A percentile compares a stretch with the other conserved stretches of the same genome.
Evolutionary conservation across 2,329 filamentous ascomycete genomes (phyloP).

Genomic region (Didymella pinodella): DNA sequence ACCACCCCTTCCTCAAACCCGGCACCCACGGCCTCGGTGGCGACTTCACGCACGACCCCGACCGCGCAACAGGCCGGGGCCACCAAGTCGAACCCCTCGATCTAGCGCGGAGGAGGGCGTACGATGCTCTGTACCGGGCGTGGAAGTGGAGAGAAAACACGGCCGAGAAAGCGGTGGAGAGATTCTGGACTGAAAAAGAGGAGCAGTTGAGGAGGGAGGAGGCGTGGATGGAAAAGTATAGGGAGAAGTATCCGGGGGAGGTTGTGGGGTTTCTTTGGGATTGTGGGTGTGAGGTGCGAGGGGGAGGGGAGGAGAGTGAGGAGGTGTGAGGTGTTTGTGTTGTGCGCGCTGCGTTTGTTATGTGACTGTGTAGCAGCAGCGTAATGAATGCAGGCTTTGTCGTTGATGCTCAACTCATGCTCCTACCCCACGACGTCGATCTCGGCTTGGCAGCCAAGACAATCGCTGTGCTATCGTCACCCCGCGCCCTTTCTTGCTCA

Average conservation of each 20-base stretch:
- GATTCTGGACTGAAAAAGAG: neutral
- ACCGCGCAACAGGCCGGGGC: constrained; percentile 30
- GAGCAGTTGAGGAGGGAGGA: constrained; percentile 15
- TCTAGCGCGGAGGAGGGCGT: constrained; percentile 2
- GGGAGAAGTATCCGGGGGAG: constrained; percentile 32
- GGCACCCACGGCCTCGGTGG: constrained; percentile 34
- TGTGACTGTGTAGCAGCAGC: constrained; percentile 25
- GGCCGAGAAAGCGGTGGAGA: neutral
- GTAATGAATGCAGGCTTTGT: too few relatives aligned
- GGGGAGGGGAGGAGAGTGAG: constrained; percentile 25
- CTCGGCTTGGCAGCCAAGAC: constrained; percentile 16
- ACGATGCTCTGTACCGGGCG: constrained; percentile 3
- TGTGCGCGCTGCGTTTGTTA: too few relatives aligned
- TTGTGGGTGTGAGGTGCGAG: constrained; percentile 35
- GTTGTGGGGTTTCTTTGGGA: constrained; percentile 28
- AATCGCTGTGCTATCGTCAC: constrained; percentile 5
- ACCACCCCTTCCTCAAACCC: constrained; percentile 28
- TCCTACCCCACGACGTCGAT: neutral
- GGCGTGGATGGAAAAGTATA: constrained; percentile 24
- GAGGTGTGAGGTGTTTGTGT: constrained; percentile 11
- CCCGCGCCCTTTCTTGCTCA: constrained; percentile 10
- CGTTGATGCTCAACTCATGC: neutral
- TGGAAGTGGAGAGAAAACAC: neutral
- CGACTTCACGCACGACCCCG: constrained; percentile 29
- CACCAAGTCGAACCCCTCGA: constrained; percentile 34